Evolutionary conservation across 2,329 filamentous ascomycete genomes (phyloP).

Genomic region (Claviceps digitariae): DNA sequence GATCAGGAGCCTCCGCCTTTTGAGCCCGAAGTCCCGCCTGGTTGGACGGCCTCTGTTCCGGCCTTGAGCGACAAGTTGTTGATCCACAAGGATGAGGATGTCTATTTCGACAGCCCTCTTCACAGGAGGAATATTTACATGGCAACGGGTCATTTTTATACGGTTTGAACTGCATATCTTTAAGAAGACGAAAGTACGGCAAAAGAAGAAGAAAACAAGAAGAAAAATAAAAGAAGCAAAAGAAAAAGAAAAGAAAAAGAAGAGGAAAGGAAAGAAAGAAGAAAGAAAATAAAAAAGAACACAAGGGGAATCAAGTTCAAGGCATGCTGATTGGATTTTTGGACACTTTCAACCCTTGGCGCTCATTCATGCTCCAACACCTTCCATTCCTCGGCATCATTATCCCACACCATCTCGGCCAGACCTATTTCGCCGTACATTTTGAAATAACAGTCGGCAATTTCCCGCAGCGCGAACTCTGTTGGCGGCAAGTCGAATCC

Average conservation of each 20-base stretch:
- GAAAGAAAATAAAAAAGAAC: too few species aligned
- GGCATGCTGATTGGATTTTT: background rate
- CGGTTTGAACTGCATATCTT: constrained; percentile 6
- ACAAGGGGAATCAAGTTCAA: too few species aligned
- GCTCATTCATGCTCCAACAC: too few species aligned
- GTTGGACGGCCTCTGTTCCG: constrained; percentile 4
- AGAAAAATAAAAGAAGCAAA: background rate
- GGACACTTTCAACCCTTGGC: background rate
- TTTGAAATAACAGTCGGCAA: constrained; percentile 7
- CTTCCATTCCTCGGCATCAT: background rate
- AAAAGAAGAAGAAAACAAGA: background rate
- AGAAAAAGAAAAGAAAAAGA: background rate
- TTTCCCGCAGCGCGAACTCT: constrained; percentile 4
- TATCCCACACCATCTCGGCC: constrained; percentile 4
- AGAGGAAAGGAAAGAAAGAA: too few species aligned
- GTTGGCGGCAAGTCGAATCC: constrained; percentile 8
- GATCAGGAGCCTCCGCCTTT: constrained; percentile 1
- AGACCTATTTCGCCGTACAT: constrained; percentile 7
- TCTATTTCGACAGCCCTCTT: constrained; percentile 6
- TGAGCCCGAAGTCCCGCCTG: constrained; percentile 2
- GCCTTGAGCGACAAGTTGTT: constrained; percentile 3
- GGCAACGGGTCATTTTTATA: constrained; percentile 6
- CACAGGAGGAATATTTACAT: constrained; percentile 7
- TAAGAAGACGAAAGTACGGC: background rate
- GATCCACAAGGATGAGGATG: background rate